Conservation (phyloP, 2,329 filamentous ascomycete species). For the Knoxdaviesia capensis region DNA sequence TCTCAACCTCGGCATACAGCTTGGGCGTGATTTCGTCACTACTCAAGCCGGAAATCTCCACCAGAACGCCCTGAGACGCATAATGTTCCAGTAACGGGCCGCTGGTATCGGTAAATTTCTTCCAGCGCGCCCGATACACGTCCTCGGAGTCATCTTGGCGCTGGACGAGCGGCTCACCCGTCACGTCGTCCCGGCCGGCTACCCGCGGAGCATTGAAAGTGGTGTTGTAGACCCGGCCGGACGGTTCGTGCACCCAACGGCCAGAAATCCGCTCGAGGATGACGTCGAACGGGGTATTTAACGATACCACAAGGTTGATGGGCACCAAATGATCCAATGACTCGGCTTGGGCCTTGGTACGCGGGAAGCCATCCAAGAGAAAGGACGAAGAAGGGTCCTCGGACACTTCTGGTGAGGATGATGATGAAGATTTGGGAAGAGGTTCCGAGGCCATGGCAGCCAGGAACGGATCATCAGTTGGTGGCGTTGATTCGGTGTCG, state of each 20-base stretch:
- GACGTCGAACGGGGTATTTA: conserved; percentile 69
- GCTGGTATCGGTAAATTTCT: conserved; percentile 75
- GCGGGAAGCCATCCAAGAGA: conserved; percentile 89
- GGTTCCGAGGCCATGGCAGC: conserved; percentile 17
- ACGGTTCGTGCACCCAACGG: conserved; percentile 83
- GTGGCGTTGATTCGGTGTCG: conserved; percentile 13
- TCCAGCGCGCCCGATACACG: conserved; percentile 62
- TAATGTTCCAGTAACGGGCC: conserved; percentile 78
- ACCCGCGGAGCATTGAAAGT: conserved; percentile 75
- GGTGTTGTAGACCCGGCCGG: conserved; percentile 87
- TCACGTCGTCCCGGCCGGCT: conserved; percentile 68
- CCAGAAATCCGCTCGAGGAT: conserved; percentile 80
- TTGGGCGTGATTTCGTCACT: conserved; percentile 94
- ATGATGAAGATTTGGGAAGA: conserved; percentile 9
- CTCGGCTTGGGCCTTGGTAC: conserved; percentile 61
- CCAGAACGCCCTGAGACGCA: conserved; percentile 60
- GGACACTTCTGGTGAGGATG: conserved; percentile 19
- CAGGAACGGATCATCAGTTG: conserved; percentile 10
- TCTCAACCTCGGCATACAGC: conserved; percentile 64
- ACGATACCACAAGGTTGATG: conserved; percentile 83
- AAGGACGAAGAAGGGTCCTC: conserved; percentile 69
- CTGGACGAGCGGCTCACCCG: conserved; percentile 68
- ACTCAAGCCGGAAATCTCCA: conserved; percentile 71
- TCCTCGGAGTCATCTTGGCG: conserved; percentile 72
- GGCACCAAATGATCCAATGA: conserved; percentile 66